A percentile compares a stretch with the other conserved stretches of the same genome.
Evolutionary conservation across 140 eudicot genomes (phyloP).

Genomic region (Artemisia princeps): DNA sequence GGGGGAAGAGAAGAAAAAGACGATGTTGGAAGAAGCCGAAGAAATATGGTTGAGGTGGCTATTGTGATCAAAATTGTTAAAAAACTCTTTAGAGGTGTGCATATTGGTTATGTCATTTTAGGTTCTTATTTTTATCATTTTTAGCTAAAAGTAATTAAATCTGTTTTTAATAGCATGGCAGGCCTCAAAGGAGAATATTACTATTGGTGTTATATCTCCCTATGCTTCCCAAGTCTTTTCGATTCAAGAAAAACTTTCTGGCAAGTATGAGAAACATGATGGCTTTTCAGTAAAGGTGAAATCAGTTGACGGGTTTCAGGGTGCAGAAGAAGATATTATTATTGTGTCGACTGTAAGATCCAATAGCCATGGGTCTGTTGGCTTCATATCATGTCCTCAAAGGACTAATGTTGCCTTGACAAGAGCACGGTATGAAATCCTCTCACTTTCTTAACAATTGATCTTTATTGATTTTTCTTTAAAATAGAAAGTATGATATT

Average conservation of each 20-base stretch:
- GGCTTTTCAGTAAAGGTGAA: constrained; percentile 35
- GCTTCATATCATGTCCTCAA: constrained; percentile 40
- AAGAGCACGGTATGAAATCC: constrained; percentile 43
- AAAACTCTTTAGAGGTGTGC: constrained; percentile 40
- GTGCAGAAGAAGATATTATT: constrained; percentile 52
- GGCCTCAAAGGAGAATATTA: constrained; percentile 23
- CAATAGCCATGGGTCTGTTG: constrained; percentile 42
- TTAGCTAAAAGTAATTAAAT: background rate
- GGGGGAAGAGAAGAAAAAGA: constrained; percentile 45
- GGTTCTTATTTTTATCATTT: background rate
- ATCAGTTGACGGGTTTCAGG: constrained; percentile 56
- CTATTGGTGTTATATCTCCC: constrained; percentile 53
- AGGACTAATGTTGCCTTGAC: constrained; percentile 69
- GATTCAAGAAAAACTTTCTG: constrained; percentile 36
- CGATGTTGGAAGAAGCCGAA: constrained; percentile 27
- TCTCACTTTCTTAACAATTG: background rate
- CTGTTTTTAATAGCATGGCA: constrained; percentile 27
- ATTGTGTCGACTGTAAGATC: constrained; percentile 52
- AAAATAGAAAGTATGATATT: background rate
- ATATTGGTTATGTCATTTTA: constrained; percentile 3
- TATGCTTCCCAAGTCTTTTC: constrained; percentile 49
- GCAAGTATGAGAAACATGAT: constrained; percentile 25
- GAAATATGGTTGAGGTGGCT: constrained; percentile 58
- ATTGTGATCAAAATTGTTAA: constrained; percentile 33
- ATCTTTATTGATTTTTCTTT: background rate